Evolutionary conservation across 805 yeast species (phyloP), one percentile per base, ranked within the genome.

Genomic region (Candida taoyuanica): DNA sequence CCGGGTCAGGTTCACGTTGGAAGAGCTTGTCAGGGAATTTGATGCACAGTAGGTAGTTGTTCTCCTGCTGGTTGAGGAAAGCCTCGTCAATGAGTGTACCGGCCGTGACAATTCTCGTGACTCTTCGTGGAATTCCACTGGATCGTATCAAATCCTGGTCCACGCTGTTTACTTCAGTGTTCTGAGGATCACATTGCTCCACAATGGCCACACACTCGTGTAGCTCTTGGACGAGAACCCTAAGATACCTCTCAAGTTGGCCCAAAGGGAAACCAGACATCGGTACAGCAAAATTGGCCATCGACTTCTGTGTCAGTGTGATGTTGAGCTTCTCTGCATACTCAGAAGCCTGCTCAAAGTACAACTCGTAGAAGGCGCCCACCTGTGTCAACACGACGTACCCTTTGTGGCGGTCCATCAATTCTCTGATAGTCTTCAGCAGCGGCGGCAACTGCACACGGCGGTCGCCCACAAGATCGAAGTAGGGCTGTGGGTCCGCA

Each of bases 71-170:
- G 55, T 87, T 84, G 52, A 91, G 64, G 44, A 91, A 80, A 0
- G 83, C 78, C 50, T 91, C 97, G 52, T 86, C 96, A 9, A 91
- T 74, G 24, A 91, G 70, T 0, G 98, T 91, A 1, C 98, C 98
- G 0, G 97, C 96, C 0, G 97, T 82, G 2, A 93, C 76, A 7
- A 91, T 76, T 29, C 97, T 66, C 6, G 86, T 72, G 0, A 93
- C 77, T 24, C 85, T 80, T 32, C 98, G 67, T 29, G 73, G 74
- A 16, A 82, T 71, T 27, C 56, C 58, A 21, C 63, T 33, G 11
- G 24, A 21, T 21, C 24, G 7, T 21, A 11, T 21, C 11, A 11
- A 21, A 21, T 21, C 24, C 7, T 21, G n/a, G 5, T 49, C 52
- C 31, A 65, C 69, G 37, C 58, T 55, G 7, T 59, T 64, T 1